phyloP scores from a whole-genome alignment of 805 yeast genomes.

The Barnettozyma californica region DNA sequence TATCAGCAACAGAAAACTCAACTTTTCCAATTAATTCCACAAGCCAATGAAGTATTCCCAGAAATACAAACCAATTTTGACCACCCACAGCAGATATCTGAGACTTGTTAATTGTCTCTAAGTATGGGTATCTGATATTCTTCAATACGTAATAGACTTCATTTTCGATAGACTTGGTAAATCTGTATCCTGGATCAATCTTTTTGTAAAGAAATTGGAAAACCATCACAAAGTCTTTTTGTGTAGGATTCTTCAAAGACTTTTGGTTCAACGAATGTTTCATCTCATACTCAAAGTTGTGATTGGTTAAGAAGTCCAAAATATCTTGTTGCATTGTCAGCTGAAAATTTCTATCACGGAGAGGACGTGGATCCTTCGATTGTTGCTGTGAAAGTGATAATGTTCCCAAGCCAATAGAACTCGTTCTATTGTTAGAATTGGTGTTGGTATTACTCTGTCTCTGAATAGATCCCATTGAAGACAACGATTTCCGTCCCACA shows the following conservation, averaged over 20 bases:
- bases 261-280: slow-evolving; percentile 62
- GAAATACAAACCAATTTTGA: slow-evolving; percentile 75
- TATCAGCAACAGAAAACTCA: slow-evolving; percentile 26
- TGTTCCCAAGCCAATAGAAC: slow-evolving; percentile 23
- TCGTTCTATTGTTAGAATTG: slow-evolving; percentile 16
- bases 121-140: slow-evolving; percentile 68
- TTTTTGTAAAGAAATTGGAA: slow-evolving; percentile 76
- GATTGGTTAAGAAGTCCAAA: slow-evolving; percentile 52
- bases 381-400: slow-evolving; percentile 23
- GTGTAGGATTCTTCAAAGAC: slow-evolving; percentile 74
- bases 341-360: slow-evolving; percentile 69
- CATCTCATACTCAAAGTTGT: slow-evolving; percentile 71
- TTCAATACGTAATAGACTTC: slow-evolving; percentile 69
- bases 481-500: slow-evolving; percentile 20
- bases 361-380: slow-evolving; percentile 64
- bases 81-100: slow-evolving; percentile 92
- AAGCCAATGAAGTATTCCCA: slow-evolving; percentile 83
- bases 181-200: slow-evolving; percentile 74
- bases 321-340: slow-evolving; percentile 60
- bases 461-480: slow-evolving; percentile 7
- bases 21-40: slow-evolving; percentile 47
- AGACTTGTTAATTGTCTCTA: slow-evolving; percentile 75
- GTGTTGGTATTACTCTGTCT: slow-evolving; percentile 7
- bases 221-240: slow-evolving; percentile 72
- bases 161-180: slow-evolving; percentile 61